These are phyloP conservation scores for Echeveria elegans DNA, from an alignment of 164 flowering plant species.

Conservation along the genomic window DNA sequence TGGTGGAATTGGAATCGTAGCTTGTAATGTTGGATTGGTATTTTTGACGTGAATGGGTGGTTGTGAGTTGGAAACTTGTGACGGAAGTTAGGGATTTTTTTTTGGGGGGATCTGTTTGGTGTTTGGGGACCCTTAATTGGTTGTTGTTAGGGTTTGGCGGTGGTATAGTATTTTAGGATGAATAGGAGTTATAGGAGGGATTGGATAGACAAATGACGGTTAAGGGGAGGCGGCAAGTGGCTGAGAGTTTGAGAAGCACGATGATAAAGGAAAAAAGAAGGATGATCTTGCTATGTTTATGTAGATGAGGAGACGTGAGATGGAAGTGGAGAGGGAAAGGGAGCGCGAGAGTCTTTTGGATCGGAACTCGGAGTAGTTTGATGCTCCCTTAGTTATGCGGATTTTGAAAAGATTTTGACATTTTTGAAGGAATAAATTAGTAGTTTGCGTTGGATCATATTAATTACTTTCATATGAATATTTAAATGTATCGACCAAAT, in stretches of 20 bases:
- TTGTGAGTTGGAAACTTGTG: too few relatives aligned
- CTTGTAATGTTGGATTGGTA: too few relatives aligned
- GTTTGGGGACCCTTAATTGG: too few relatives aligned
- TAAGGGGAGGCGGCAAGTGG: constrained; percentile 33
- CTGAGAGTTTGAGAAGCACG: constrained; percentile 35
- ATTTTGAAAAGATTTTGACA: too few relatives aligned
- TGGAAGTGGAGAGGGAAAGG: constrained; percentile 16
- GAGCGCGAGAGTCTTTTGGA: constrained; percentile 57
- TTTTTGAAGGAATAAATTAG: too few relatives aligned
- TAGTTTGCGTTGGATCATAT: constrained; percentile 16
- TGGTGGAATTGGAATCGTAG: too few relatives aligned
- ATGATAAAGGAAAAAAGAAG: constrained; percentile 73
- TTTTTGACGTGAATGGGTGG: too few relatives aligned
- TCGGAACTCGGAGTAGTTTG: constrained; percentile 59
- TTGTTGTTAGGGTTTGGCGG: neutral
- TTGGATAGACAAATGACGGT: constrained; percentile 59
- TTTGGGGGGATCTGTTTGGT: too few relatives aligned
- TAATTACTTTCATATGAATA: neutral
- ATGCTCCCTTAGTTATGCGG: constrained; percentile 51
- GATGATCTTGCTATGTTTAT: constrained; percentile 84
- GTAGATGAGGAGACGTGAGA: constrained; percentile 90
- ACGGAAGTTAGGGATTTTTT: too few relatives aligned
- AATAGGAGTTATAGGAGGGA: constrained; percentile 87
- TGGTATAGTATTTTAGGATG: constrained; percentile 29
- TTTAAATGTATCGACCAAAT: neutral